Base-by-base conservation (phyloP, 805 yeast genomes). In the Nadsonia fulvescens region DNA sequence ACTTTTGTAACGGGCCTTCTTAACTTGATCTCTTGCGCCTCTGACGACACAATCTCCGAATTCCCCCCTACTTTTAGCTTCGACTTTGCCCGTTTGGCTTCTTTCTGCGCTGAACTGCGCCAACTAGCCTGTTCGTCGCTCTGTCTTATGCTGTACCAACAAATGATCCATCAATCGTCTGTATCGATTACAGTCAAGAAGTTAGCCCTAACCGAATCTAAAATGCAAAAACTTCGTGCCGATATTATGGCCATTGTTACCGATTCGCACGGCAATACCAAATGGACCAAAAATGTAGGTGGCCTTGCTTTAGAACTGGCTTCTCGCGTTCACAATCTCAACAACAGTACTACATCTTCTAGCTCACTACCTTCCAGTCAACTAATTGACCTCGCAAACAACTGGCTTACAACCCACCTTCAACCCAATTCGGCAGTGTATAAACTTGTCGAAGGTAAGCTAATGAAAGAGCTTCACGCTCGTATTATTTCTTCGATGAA, bases 281-380 rank as follows among this genome's bases (percentile, higher is more conserved):
- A 82, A 53, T 79, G 93, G 93, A 79, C 93, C 1, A 66, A 78
- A 42, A 79, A 79, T 47, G 65, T 78, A 14, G 63, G 68, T 35
- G 58, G 75, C 9, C 66, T 81, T 34, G 65, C 86, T 4, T 58
- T 79, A 32, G 91, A 74, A 43, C 42, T 75, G 25, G 63, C 64
- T 17, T 63, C 64, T 37, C 31, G 42, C 4, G 32, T 30, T 12
- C 27, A 29, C 24, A 20, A 17, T n/a, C 6, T 15, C 13, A 8
- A 12, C 15, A 39, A 16, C 18, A 25, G 27, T 6, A 29, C 18
- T 12, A 24, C 20, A 11, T 10, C 20, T 10, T 21, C 16, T 18
- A 31, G 22, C 9, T n/a, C 26, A 14, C 23, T 33, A n/a, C 55
- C 53, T 14, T 39, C 51, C 22, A 47, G 61, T 1, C 62, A 61